Percentiles rank a stretch among this genome's conserved stretches.
phyloP scores from a whole-genome alignment of 2,329 filamentous ascomycete species.

The Colletotrichum tropicale region DNA sequence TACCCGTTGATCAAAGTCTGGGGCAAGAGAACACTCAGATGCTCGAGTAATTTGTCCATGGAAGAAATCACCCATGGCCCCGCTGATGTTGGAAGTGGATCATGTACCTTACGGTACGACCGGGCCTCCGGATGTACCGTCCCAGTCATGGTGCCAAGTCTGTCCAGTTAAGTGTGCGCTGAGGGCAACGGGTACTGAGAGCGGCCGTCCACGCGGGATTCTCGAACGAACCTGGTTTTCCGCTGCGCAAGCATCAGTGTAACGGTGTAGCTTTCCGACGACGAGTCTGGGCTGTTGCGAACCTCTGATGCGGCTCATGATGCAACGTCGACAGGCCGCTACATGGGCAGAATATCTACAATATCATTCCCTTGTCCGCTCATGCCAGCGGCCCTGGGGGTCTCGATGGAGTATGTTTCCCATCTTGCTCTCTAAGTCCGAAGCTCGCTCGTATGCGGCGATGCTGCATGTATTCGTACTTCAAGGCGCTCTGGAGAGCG shows the following conservation, averaged over 20 bases:
- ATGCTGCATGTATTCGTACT: neutral
- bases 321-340: neutral
- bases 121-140: slow-evolving; percentile 12
- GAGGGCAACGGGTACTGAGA: neutral
- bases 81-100: neutral
- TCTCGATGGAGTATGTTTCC: neutral
- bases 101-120: neutral
- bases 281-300: neutral
- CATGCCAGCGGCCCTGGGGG: neutral
- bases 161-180: neutral
- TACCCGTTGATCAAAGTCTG: neutral
- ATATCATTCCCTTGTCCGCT: neutral
- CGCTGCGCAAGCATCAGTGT: neutral
- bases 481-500: neutral
- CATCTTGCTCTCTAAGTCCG: neutral
- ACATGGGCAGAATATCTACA: slow-evolving; percentile 7
- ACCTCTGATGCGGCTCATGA: neutral
- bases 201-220: neutral
- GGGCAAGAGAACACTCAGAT: neutral
- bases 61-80: neutral
- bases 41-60: neutral
- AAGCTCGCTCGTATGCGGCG: neutral
- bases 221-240: neutral
- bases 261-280: neutral
- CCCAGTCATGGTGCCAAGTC: neutral